phyloP scores from a whole-genome alignment of 805 yeast genomes.

The Starmera quercuum region DNA sequence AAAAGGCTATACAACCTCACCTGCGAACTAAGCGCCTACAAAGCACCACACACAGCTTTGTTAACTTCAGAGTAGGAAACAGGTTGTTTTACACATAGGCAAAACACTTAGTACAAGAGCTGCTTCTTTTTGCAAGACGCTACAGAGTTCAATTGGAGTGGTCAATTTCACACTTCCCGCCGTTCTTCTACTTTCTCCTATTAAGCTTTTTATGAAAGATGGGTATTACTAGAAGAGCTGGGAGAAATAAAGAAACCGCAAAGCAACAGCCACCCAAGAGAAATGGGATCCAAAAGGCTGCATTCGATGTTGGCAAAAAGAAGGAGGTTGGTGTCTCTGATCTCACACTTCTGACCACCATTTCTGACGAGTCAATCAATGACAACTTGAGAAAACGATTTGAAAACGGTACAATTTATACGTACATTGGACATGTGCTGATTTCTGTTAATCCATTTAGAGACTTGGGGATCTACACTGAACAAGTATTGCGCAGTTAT shows the following conservation, averaged over 20 bases:
- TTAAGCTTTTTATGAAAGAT: no score
- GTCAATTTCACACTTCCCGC: no score
- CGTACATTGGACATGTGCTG: conserved; percentile 89
- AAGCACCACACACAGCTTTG: no score
- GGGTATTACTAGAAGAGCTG: conserved; percentile 77
- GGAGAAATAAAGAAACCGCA: conserved; percentile 46
- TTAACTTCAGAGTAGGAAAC: no score
- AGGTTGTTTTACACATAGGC: no score
- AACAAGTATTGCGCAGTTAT: conserved; percentile 63
- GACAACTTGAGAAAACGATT: conserved; percentile 87
- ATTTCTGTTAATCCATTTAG: conserved; percentile 95
- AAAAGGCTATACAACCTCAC: no score
- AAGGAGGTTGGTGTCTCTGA: conserved; percentile 99
- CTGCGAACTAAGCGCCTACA: no score
- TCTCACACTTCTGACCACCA: conserved; percentile 78
- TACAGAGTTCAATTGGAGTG: no score
- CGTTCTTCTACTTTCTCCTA: no score
- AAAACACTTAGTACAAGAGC: no score
- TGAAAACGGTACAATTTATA: conserved; percentile 82
- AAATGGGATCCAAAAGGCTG: conserved; percentile 73
- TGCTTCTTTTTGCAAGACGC: no score
- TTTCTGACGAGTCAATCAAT: conserved; percentile 87
- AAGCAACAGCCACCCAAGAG: conserved; percentile 49
- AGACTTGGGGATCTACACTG: conserved; percentile 92
- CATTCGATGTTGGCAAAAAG: conserved; percentile 79